Evolutionary conservation across 176 grass and related monocot species (phyloP), one percentile per base, ranked within the genome.

Genomic region (Dendrocalamus sinicus): DNA sequence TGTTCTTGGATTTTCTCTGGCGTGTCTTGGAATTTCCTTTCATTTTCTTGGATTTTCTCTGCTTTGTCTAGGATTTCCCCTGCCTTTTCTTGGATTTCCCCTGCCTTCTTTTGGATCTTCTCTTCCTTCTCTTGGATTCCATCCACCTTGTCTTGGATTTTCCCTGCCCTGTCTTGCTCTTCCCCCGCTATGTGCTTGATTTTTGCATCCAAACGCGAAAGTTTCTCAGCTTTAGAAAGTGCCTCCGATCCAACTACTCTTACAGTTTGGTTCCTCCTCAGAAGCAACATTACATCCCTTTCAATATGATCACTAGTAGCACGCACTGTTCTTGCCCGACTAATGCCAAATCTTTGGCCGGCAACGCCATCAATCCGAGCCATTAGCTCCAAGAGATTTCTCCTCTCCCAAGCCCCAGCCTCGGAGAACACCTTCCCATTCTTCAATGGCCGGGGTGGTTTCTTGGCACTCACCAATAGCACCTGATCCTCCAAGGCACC

Each of bases 351-450:
- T 81, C 91, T 84, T 72, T 84, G 88, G 63, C 73, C 80, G 0
- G 86, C 86, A 65, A 91, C 89, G 14, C 88, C 89, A 52, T 93
- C 85, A 43, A 91, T 78, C 53, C 89, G 84, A 84, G 94, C 92
- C 96, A 99, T 96, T 9, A 99, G 90, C 80, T 99, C 92, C 86
- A 92, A 66, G 61, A 99, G 92, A 89, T 99, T 99, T 79, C 79
- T 95, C 70, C 90, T 88, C 67, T 88, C 90, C 70, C 79, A 77
- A 47, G 70, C 24, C 32, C 91, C 85, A 3, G 83, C 73, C 54
- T 91, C 90, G 9, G 92, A 85, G 43, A 97, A 84, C 16, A 94
- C 88, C 48, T 82, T 93, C 0, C 85, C 91, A 53, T 84, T 80
- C 73, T 88, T 94, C 52, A 57, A 62, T 26, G 88, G 90, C 13